phyloP scores from a whole-genome alignment of 257 asterid genomes.

The Echites panduratus region DNA sequence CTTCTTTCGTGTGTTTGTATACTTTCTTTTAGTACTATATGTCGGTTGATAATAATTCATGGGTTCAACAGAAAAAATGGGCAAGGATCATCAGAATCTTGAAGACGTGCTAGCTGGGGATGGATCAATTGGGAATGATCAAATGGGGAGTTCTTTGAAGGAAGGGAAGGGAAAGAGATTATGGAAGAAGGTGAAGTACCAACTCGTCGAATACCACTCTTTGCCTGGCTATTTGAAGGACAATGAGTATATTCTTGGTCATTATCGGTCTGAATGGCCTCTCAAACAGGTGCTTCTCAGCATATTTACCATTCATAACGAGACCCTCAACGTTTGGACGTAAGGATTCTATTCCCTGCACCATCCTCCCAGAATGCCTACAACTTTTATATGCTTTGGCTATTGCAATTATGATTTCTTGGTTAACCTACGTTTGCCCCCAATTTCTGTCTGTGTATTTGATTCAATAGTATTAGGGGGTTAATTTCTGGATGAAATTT shows the following conservation, averaged over 20 bases:
- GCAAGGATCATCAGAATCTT: constrained; percentile 26
- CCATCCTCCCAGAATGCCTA: background rate
- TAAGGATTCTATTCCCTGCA: constrained; percentile 32
- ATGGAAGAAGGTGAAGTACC: constrained; percentile 91
- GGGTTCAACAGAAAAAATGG: constrained; percentile 43
- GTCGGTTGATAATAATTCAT: background rate
- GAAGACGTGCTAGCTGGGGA: constrained; percentile 16
- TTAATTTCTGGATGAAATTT: background rate
- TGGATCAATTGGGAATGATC: constrained; percentile 33
- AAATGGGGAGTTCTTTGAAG: constrained; percentile 16
- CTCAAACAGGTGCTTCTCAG: constrained; percentile 73
- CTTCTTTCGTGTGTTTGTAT: background rate
- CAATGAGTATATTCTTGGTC: constrained; percentile 71
- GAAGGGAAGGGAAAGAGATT: constrained; percentile 63
- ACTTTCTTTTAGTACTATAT: background rate
- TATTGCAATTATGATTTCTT: constrained; percentile 3
- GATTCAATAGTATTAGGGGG: background rate
- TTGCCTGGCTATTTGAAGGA: constrained; percentile 95
- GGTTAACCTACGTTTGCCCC: background rate
- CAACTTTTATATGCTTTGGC: background rate
- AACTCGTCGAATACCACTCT: constrained; percentile 88
- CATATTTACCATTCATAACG: constrained; percentile 85
- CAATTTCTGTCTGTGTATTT: background rate
- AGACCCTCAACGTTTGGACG: constrained; percentile 99
- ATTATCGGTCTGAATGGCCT: constrained; percentile 93